Base-by-base conservation (phyloP, 2,329 filamentous ascomycete genomes). In the Colletotrichum gigasporum region DNA sequence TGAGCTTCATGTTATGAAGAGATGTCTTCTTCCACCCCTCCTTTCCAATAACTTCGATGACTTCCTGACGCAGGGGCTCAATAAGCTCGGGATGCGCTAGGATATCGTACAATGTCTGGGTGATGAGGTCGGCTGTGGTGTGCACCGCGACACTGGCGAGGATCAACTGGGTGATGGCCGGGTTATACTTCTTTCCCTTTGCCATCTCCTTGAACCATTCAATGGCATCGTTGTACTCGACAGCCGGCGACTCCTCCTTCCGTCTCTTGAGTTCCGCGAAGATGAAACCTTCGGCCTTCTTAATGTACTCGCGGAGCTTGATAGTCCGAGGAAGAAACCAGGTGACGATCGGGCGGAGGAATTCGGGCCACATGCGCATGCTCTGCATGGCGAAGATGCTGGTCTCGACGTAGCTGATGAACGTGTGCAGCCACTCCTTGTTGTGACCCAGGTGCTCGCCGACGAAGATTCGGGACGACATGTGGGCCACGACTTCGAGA, bases 401-500 rank as follows among this genome's bases (percentile, higher is more conserved):
- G 63, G 80, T 71, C 10, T 78, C 58, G 10, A 79, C 79, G 67
- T 81, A 83, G 22, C 74, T 70, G 70, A 80, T 73, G 50, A 78
- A 69, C 50, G 82, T 77, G 1, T 78, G 71, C 14, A 85, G 75
- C 83, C 83, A 86, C 41, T 76, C 72, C 30, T 77, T 69, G 67
- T 85, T 77, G 3, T 79, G 79, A 68, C 80, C 82, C 10, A 84
- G 69, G 1, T 74, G 71, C 3, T 72, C 68, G 4, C 83, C 83
- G 3, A 85, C 70, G 65, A 85, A 85, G 4, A 84, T 76, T 3
- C 81, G 75, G 3, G 83, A 81, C 0, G 83, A 83, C 12, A 85
- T 67, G 6, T 82, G 79, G 10, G 83, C 80, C 7, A 87, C 76
- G 8, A 83, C 16, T 1, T 62, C 50, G 10, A 63, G 59, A 14